phyloP scores from a whole-genome alignment of 2,329 filamentous ascomycete genomes.

The Akanthomyces uredinophilus region DNA sequence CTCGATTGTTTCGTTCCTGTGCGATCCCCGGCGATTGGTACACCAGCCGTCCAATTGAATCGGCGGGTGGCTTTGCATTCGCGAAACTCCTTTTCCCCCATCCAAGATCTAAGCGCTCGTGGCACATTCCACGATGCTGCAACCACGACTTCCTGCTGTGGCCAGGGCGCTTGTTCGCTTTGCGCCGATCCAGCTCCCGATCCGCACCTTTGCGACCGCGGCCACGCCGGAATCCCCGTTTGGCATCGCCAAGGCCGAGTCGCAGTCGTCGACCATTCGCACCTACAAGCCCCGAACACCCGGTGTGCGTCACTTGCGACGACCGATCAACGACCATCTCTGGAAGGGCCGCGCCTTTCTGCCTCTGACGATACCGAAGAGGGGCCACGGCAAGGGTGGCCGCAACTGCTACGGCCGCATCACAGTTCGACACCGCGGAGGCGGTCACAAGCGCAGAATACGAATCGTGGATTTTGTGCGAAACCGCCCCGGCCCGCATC shows the following conservation, averaged over 20 bases:
- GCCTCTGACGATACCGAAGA: constrained; percentile 83
- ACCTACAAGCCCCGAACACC: constrained; percentile 93
- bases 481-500: constrained; percentile 70
- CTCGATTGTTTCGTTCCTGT: not conserved
- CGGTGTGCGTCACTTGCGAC: constrained; percentile 82
- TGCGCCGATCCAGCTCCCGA: constrained; percentile 10
- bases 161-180: constrained; percentile 7
- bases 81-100: not conserved
- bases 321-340: constrained; percentile 92
- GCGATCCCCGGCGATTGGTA: not conserved
- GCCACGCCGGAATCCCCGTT: not conserved
- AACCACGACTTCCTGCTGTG: constrained; percentile 12
- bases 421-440: constrained; percentile 86
- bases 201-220: constrained; percentile 2
- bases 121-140: constrained; percentile 8
- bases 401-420: constrained; percentile 82
- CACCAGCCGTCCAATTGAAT: not conserved
- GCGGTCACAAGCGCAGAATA: constrained; percentile 87
- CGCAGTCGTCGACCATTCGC: constrained; percentile 52
- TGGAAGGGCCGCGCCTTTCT: constrained; percentile 88
- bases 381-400: constrained; percentile 87
- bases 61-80: not conserved
- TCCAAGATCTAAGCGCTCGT: not conserved
- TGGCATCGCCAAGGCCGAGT: constrained; percentile 21
- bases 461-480: constrained; percentile 86